phyloP scores from a whole-genome alignment of 1,139 yeast genomes.

The Kodamaea plutei region DNA sequence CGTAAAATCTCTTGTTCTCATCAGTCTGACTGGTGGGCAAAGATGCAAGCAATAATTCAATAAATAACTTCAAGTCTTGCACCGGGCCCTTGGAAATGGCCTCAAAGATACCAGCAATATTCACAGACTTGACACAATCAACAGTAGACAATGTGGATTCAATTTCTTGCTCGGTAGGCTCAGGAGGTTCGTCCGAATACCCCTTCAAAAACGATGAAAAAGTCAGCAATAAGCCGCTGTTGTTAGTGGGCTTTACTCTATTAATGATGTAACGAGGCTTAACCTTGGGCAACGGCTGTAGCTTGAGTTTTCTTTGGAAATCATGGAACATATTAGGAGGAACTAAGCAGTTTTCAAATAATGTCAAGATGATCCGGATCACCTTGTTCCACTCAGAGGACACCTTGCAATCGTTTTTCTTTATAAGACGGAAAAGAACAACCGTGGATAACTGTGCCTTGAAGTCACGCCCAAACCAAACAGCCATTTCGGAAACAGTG shows the following conservation, averaged over 20 bases:
- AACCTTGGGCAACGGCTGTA: slow-evolving; percentile 56
- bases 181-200: slow-evolving; percentile 78
- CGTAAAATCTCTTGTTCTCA: slow-evolving; percentile 44
- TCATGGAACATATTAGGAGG: slow-evolving; percentile 63
- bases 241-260: slow-evolving; percentile 59
- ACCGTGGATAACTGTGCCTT: slow-evolving; percentile 89
- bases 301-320: slow-evolving; percentile 52
- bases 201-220: slow-evolving; percentile 91
- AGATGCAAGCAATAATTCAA: slow-evolving; percentile 22
- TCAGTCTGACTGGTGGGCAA: slow-evolving; percentile 28
- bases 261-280: slow-evolving; percentile 63
- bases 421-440: slow-evolving; percentile 74
- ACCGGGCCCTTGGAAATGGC: slow-evolving; percentile 34
- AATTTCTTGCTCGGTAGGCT: slow-evolving; percentile 89
- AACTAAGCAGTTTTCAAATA: slow-evolving; percentile 71
- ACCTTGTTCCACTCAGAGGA: slow-evolving; percentile 59
- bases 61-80: slow-evolving; percentile 17
- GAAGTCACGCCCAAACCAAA: slow-evolving; percentile 83
- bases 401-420: slow-evolving; percentile 49
- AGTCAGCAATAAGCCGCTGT: slow-evolving; percentile 75
- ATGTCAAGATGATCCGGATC: slow-evolving; percentile 54
- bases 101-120: slow-evolving; percentile 48
- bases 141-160: slow-evolving; percentile 78
- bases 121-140: slow-evolving; percentile 74
- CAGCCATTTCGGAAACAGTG: slow-evolving; percentile 77